Conservation (phyloP, 225 moss, liverwort and hornwort species). For the Takakia lepidozioides region DNA sequence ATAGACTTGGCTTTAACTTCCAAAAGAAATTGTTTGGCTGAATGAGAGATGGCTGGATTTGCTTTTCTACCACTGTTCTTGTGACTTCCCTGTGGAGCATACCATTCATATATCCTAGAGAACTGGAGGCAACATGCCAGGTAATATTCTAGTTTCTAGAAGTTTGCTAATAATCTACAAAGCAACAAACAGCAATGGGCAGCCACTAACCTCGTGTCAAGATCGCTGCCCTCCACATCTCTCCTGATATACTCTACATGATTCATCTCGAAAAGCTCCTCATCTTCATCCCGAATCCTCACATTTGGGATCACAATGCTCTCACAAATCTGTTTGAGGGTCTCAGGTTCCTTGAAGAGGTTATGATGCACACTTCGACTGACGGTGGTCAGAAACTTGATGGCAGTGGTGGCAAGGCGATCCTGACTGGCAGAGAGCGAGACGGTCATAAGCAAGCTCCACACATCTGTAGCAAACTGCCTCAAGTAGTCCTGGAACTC, state of each 20-base stretch:
- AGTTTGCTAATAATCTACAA: no score
- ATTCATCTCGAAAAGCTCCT: slow-evolving; percentile 98
- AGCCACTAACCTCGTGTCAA: slow-evolving; percentile 75
- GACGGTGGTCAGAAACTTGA: slow-evolving; percentile 94
- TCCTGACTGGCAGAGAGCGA: slow-evolving; percentile 76
- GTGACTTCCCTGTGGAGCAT: no score
- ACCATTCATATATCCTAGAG: no score
- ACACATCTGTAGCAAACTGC: slow-evolving; percentile 86
- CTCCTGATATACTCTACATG: slow-evolving; percentile 97
- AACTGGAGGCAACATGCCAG: no score
- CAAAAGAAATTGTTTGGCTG: no score
- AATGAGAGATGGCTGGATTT: no score
- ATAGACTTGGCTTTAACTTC: no score
- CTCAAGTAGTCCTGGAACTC: slow-evolving; percentile 86
- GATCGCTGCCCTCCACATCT: slow-evolving; percentile 97
- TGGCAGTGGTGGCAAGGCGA: slow-evolving; percentile 88
- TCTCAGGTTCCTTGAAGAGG: slow-evolving; percentile 69
- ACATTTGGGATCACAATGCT: slow-evolving; percentile 97
- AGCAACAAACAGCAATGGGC: no score
- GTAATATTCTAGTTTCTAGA: no score
- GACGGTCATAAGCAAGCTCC: slow-evolving; percentile 90
- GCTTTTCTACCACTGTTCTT: no score
- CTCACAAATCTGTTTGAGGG: slow-evolving; percentile 88
- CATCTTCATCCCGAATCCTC: slow-evolving; percentile 85
- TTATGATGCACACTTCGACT: slow-evolving; percentile 93